Conservation (phyloP, 164 flowering plant genomes). For the Platanus orientalis region DNA sequence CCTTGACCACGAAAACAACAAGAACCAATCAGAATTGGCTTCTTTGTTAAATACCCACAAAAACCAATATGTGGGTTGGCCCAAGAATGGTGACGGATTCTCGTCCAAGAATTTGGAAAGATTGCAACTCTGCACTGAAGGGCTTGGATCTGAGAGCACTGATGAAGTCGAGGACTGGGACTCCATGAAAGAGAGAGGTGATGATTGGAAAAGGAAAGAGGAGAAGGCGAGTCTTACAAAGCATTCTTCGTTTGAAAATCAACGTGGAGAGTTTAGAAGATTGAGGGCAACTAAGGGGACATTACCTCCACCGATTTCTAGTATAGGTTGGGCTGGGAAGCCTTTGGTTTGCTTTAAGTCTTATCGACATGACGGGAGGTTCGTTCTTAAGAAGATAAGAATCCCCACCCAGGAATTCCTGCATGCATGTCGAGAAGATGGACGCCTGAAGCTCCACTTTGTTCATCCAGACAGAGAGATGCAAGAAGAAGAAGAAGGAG, state of each 20-base stretch:
- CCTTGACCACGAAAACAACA: too few species aligned
- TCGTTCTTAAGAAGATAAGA: slow-evolving; percentile 49
- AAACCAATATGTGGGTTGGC: background rate
- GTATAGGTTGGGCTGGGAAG: slow-evolving; percentile 59
- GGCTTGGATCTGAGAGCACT: slow-evolving; percentile 65
- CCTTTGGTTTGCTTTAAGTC: slow-evolving; percentile 53
- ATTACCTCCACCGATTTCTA: slow-evolving; percentile 71
- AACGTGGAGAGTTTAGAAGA: slow-evolving; percentile 14
- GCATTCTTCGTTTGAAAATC: slow-evolving; percentile 3
- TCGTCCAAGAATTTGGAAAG: slow-evolving; percentile 45
- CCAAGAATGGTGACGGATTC: slow-evolving; percentile 33
- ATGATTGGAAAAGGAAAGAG: slow-evolving; percentile 9
- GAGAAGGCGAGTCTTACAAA: slow-evolving; percentile 10
- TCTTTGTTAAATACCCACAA: slow-evolving; percentile 7
- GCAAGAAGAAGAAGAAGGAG: slow-evolving; percentile 22
- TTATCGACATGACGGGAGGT: slow-evolving; percentile 53
- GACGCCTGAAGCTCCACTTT: slow-evolving; percentile 48
- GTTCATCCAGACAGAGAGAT: slow-evolving; percentile 37
- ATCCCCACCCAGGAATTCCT: slow-evolving; percentile 49
- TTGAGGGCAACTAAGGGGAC: slow-evolving; percentile 10
- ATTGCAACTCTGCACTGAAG: slow-evolving; percentile 61
- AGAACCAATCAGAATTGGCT: background rate
- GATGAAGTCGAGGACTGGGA: slow-evolving; percentile 43
- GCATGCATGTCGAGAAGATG: slow-evolving; percentile 56
- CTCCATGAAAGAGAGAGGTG: slow-evolving; percentile 12